Evolutionary conservation across 2,329 filamentous ascomycete genomes (phyloP), one percentile per base, ranked within the genome.

Genomic region (Fusarium globosum): DNA sequence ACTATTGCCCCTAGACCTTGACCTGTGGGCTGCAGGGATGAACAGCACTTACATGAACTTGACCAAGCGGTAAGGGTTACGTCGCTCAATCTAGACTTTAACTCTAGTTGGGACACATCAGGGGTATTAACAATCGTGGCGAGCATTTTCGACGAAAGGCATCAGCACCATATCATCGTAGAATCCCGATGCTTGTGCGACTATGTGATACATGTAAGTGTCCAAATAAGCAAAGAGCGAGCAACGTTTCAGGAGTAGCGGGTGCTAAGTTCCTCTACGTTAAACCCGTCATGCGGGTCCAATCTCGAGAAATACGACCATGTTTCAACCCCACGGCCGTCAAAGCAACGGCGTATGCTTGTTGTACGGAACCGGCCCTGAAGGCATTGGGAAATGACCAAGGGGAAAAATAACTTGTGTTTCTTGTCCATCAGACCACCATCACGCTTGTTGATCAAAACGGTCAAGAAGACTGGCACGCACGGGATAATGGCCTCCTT

Each of bases 1-100:
- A 48, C 71, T 75, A 72, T 69, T 65, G 65, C 65, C 46, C 70
- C 75, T 49, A 48, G n/a, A 18, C 52, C 52, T 58, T n/a, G 23
- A 13, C 41, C 71, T 71, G 26, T 26, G 39, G 20, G 38, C 48
- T 71, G 36, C 69, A 61, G 46, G 67, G 74, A 63, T 76, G 20
- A 43, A 33, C 48, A 69, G n/a, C 26, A 43, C 42, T 42, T 65
- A 57, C 39, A 41, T 45, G 52, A 43, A 61, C 56, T 53, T 67
- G 30, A 33, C 41, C 20, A 53, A 43, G 39, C 41, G 42, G 35
- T 62, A 46, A 58, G 39, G 55, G 39, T 38, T 39, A 46, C 52
- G 65, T 61, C 49, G 48, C 46, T 53, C 46, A 52, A 57, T 52
- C 36, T 65, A 68, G 28, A 60, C 52, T 55, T 20, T 43, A 58